Evolutionary conservation across 2,329 filamentous ascomycete genomes (phyloP), one percentile per base, ranked within the genome.

Genomic region (Knufia petricola): DNA sequence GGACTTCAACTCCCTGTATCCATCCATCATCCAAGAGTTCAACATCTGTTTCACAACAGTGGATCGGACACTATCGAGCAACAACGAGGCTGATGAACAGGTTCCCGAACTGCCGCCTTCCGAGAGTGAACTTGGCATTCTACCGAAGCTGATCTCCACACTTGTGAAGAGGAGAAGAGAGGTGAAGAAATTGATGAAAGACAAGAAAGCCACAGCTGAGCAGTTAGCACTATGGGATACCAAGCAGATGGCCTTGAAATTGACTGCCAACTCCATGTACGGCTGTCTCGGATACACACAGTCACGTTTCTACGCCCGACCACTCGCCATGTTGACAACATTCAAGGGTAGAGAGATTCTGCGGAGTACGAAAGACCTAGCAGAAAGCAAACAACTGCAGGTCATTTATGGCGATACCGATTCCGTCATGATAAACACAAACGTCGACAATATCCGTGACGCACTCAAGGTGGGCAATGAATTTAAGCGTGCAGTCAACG

Each of bases 11-110:
- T 95, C 89, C 60, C 74, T 98, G 53, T 98, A 98, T 61, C 92
- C 92, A 26, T 95, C 87, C 63, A 96, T 98, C 62, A 98, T 98
- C 53, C 94, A 98, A 63, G 94, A 98, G 75, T 98, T 82, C 71
- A 98, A 98, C 68, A 98, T 98, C 59, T 98, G 94, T 72, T 98
- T 98, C 68, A 98, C 92, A 1, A 98, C 94, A 0, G 88, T 98
- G 4, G 86, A 96, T 53, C 77, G 92, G 58, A 74, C 78, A 34
- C 72, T 78, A 52, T 69, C 83, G 59, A 52, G 60, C 40, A 61
- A 82, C 68, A 77, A 79, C 28, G 81, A 89, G 36, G 85, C 92
- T 43, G 87, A 95, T 46, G 88, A 96, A 48, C 81, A 79, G 48
- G 87, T 96, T 1, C 92, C 92, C 0, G 87, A 94, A 52, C 84